These are phyloP conservation scores for Rhodotorula graminis DNA, from an alignment of 768 basidiomycete genomes.

Conservation along the genomic window DNA sequence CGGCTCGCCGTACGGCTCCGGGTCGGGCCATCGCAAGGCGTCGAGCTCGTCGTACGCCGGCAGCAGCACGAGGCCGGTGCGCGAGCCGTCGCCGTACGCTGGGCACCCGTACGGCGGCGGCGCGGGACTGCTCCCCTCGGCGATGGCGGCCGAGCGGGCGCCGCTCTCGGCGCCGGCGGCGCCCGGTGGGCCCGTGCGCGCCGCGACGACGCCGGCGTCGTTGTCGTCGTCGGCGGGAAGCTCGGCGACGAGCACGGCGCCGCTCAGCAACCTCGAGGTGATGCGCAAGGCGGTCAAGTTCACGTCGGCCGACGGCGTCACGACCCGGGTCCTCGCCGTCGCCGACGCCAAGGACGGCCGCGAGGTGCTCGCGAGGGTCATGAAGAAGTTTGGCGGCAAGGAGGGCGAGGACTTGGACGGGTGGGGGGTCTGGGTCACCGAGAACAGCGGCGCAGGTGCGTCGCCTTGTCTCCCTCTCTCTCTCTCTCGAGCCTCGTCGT, in stretches of 20 bases:
- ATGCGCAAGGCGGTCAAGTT: slow-evolving; percentile 84
- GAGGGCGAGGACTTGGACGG: slow-evolving; percentile 32
- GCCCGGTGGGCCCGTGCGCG: background rate
- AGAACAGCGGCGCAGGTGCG: slow-evolving; percentile 33
- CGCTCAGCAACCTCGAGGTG: slow-evolving; percentile 58
- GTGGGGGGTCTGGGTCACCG: slow-evolving; percentile 39
- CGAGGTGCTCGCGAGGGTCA: slow-evolving; percentile 79
- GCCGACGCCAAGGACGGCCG: slow-evolving; percentile 68
- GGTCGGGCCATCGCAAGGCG: slow-evolving; percentile 22
- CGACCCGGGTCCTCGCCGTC: slow-evolving; percentile 61
- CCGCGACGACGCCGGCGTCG: background rate
- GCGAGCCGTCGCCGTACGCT: slow-evolving; percentile 13
- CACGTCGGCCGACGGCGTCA: slow-evolving; percentile 71
- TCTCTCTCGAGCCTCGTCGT: no score
- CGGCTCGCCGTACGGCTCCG: background rate
- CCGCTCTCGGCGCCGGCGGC: background rate
- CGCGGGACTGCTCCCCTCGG: background rate
- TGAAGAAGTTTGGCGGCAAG: slow-evolving; percentile 65
- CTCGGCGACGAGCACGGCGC: background rate
- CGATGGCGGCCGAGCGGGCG: background rate
- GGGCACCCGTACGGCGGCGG: slow-evolving; percentile 27
- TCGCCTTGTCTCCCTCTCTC: background rate
- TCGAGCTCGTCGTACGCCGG: slow-evolving; percentile 9
- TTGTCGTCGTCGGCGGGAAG: background rate
- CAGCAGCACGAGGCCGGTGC: background rate